These are phyloP conservation scores for Catunica adiposa DNA, from an alignment of 2,329 filamentous ascomycete genomes.

Conservation along the genomic window DNA sequence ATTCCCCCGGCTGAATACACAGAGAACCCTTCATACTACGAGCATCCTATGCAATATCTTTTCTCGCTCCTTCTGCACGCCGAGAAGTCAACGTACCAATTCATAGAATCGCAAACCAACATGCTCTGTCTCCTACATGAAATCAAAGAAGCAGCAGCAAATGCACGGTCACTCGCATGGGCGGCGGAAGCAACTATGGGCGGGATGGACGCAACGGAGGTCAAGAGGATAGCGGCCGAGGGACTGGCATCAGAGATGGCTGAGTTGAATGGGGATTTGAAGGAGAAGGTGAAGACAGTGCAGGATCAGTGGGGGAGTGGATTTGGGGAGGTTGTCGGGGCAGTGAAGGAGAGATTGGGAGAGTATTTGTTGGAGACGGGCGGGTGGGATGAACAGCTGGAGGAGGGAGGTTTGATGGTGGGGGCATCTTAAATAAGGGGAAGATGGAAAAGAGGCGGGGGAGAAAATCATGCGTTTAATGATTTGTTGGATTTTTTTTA, in stretches of 20 bases:
- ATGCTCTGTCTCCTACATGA: slow-evolving; percentile 80
- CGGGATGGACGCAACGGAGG: slow-evolving; percentile 25
- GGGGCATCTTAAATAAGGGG: slow-evolving; percentile 27
- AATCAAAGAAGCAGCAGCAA: slow-evolving; percentile 63
- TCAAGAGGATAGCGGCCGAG: slow-evolving; percentile 31
- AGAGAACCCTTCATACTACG: slow-evolving; percentile 69
- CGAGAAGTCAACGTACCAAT: slow-evolving; percentile 87
- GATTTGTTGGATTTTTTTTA: slow-evolving; percentile 6
- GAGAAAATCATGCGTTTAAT: neutral
- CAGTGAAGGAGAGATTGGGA: slow-evolving; percentile 57
- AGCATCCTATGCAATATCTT: slow-evolving; percentile 78
- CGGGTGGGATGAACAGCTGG: slow-evolving; percentile 73
- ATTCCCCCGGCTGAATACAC: slow-evolving; percentile 66
- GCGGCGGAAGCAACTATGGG: slow-evolving; percentile 38
- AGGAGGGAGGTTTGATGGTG: slow-evolving; percentile 33
- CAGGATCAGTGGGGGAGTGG: slow-evolving; percentile 84
- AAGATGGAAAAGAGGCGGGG: neutral
- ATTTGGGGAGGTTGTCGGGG: slow-evolving; percentile 59
- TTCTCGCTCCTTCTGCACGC: slow-evolving; percentile 72
- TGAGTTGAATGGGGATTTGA: slow-evolving; percentile 65
- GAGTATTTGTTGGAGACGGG: slow-evolving; percentile 57
- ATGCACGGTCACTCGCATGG: slow-evolving; percentile 48
- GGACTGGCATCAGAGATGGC: slow-evolving; percentile 51
- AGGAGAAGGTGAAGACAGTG: slow-evolving; percentile 82
- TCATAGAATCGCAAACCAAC: slow-evolving; percentile 89